These are phyloP conservation scores for Brassica napus DNA, from an alignment of 345 rosid genomes.

Conservation along the genomic window Da-Ae NC_063445.1:32498001-32498500, in stretches of 20 bases:
- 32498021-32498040: slow-evolving; percentile 1
- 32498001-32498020: neutral
- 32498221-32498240: slow-evolving; percentile 25
- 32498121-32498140: slow-evolving; percentile 3
- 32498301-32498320: slow-evolving; percentile 21
- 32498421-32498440: neutral
- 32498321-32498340: slow-evolving; percentile 29
- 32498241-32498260: slow-evolving; percentile 31
- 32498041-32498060: neutral
- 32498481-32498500: neutral
- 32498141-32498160: slow-evolving; percentile 21
- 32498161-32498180: slow-evolving; percentile 14
- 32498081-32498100: neutral
- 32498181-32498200: slow-evolving; percentile 5
- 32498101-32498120: neutral
- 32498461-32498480: neutral
- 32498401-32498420: neutral
- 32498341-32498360: slow-evolving; percentile 15
- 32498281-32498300: slow-evolving; percentile 8
- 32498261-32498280: neutral
- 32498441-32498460: neutral
- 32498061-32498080: neutral
- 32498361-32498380: slow-evolving; percentile 27
- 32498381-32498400: slow-evolving; percentile 3
- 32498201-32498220: slow-evolving; percentile 15